Conservation (phyloP, 805 yeast genomes). For the Wickerhamomyces xylosicus region DNA sequence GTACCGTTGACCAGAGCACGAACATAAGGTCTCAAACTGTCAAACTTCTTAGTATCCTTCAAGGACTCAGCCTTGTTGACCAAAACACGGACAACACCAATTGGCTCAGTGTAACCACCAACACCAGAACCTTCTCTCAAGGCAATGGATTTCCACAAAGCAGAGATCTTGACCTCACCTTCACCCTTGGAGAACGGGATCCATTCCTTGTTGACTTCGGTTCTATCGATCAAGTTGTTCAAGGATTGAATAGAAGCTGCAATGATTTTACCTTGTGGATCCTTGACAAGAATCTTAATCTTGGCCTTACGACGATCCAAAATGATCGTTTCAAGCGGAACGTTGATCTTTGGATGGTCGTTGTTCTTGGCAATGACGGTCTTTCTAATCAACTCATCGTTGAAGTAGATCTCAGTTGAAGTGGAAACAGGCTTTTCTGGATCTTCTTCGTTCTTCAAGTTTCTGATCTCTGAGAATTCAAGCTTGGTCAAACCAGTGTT, state of each 20-base stretch:
- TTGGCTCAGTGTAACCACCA: conserved; percentile 85
- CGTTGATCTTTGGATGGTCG: conserved; percentile 59
- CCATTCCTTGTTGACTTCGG: conserved; percentile 73
- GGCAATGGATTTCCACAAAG: conserved; percentile 82
- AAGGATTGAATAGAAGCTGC: conserved; percentile 51
- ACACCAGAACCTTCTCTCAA: conserved; percentile 57
- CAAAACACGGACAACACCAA: conserved; percentile 78
- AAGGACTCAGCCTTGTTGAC: conserved; percentile 64
- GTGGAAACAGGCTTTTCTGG: conserved; percentile 44
- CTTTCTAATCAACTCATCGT: conserved; percentile 46
- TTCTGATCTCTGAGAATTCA: conserved; percentile 55
- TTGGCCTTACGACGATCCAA: conserved; percentile 63
- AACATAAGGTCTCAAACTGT: conserved; percentile 87
- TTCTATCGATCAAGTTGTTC: conserved; percentile 57
- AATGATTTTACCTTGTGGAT: conserved; percentile 44
- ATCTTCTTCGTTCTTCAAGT: conserved; percentile 8
- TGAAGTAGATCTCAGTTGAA: conserved; percentile 61
- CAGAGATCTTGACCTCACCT: conserved; percentile 63
- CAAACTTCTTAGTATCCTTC: conserved; percentile 78
- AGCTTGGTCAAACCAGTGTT: conserved; percentile 86
- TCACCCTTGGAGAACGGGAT: conserved; percentile 55
- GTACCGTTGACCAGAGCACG: conserved; percentile 71
- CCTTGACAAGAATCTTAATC: conserved; percentile 56
- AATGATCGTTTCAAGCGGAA: conserved; percentile 55
- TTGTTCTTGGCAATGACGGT: conserved; percentile 51